Base-by-base conservation (phyloP, 2,329 filamentous ascomycete species). In the Lachnellula subtilissima region DNA sequence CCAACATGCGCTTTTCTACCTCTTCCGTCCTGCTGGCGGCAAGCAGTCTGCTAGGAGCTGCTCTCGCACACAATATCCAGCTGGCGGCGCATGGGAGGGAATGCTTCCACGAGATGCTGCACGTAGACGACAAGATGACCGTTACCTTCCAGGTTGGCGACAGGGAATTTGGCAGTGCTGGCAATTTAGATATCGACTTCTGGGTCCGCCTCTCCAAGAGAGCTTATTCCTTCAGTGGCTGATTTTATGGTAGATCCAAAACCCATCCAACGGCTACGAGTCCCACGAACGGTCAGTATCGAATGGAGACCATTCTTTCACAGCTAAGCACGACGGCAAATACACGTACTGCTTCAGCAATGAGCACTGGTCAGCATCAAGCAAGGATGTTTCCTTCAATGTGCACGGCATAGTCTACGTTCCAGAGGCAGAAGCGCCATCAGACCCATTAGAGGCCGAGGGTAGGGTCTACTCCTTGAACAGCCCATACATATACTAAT, bases 261-360 rank as follows among this genome's bases (percentile, higher is more conserved):
- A 91, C 71, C 94, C 94, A 19, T 72, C 76, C 52, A 84, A 84
- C 69, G 81, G 83, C 70, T 88, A 91, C 76, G 86, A 94, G 72
- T 81, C 89, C 69, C 87, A 90, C 74, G 84, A 95, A 71, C 88
- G 87, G 73, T 80, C 84, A 58, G 83, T 94, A 57, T 92, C 92
- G 61, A 92, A 89, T 67, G 94, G 94, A 71, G 93, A 97, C 75
- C 91, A 95, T 78, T 89, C 89, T 56, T 97, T 99, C 76, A 88
- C 85, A 40, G 92, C 94, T 51, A 78, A 81, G 66, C 76, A 85
- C 70, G 92, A 99, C 73, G 94, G 94, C 63, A 91, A 89, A 76
- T 97, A 89, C 78, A 79, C 83, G 56, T 99, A 99, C 84, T 99
- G 94, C 84, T 99, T 99, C 78, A 95, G 94, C 76, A 99, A 99